A percentile compares a stretch with the other conserved stretches of the same genome.
Conservation (phyloP, 352 stramenopile species). For the Globisporangium takayamanum region DNA sequence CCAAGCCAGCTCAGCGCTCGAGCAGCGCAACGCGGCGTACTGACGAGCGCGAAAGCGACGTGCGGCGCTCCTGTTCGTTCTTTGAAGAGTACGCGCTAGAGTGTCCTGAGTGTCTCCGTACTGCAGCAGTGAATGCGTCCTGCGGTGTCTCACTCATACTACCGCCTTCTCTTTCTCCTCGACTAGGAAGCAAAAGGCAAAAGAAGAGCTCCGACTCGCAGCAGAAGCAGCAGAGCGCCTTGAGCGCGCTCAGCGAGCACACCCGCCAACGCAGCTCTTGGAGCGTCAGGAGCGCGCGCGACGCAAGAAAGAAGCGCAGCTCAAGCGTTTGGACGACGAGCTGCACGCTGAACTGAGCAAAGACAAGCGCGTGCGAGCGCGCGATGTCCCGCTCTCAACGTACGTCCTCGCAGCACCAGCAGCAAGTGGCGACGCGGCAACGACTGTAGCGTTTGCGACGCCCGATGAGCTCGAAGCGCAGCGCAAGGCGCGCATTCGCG, state of each 20-base stretch:
- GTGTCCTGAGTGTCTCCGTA: not conserved
- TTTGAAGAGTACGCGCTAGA: constrained; percentile 34
- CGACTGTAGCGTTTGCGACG: constrained; percentile 3
- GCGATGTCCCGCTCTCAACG: constrained; percentile 44
- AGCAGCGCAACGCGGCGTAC: constrained; percentile 13
- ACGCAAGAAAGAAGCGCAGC: constrained; percentile 32
- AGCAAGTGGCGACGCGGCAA: constrained; percentile 8
- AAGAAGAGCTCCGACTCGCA: constrained; percentile 25
- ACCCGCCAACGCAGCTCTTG: constrained; percentile 42
- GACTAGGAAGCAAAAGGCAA: constrained; percentile 35
- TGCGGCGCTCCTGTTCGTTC: constrained; percentile 38
- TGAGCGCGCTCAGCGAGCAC: constrained; percentile 34
- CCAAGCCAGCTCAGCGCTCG: constrained; percentile 7
- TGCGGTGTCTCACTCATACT: not conserved
- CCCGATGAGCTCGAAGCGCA: constrained; percentile 26
- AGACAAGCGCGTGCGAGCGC: constrained; percentile 35
- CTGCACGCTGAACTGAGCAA: constrained; percentile 26
- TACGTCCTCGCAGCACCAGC: constrained; percentile 23
- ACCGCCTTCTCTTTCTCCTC: not conserved
- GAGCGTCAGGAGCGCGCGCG: constrained; percentile 38
- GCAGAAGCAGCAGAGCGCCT: constrained; percentile 26
- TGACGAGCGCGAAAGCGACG: constrained; percentile 13
- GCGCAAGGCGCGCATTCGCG: constrained; percentile 42
- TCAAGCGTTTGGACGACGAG: constrained; percentile 29
- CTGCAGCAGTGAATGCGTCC: not conserved